Conservation (phyloP, 768 basidiomycete genomes). For the Naganishia vishniacii region DNA sequence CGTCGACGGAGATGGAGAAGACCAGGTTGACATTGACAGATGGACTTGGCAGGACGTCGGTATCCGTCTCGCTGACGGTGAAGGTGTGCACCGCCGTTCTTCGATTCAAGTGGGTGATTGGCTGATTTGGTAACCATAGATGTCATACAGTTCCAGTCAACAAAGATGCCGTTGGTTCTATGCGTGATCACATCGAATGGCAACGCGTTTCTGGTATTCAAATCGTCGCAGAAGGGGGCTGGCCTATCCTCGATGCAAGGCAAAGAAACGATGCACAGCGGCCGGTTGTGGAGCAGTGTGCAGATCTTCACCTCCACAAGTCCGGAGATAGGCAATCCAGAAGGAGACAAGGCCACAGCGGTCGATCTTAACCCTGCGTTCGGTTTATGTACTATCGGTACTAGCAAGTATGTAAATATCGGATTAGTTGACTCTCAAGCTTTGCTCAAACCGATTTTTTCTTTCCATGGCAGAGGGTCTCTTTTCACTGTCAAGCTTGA, state of each 20-base stretch:
- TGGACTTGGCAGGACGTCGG: slow-evolving; percentile 11
- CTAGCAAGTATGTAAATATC: slow-evolving; percentile 55
- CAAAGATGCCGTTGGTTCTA: background rate
- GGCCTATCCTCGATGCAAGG: background rate
- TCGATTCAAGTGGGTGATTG: background rate
- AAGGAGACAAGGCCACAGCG: slow-evolving; percentile 35
- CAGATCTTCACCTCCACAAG: background rate
- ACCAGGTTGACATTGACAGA: slow-evolving; percentile 12
- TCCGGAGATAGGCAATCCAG: slow-evolving; percentile 16
- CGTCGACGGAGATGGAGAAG: slow-evolving; percentile 2
- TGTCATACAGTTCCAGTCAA: background rate
- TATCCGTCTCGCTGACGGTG: background rate
- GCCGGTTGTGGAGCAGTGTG: background rate
- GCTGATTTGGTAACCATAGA: background rate
- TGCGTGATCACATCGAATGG: slow-evolving; percentile 1
- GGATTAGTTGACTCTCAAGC: background rate
- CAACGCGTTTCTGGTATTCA: slow-evolving; percentile 9
- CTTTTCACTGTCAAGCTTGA: slow-evolving; percentile 55
- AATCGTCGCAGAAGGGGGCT: background rate
- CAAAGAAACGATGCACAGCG: background rate
- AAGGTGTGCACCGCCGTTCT: background rate
- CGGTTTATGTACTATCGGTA: slow-evolving; percentile 75
- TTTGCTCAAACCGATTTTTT: slow-evolving; percentile 14
- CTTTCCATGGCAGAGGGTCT: slow-evolving; percentile 17
- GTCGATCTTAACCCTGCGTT: slow-evolving; percentile 73